phyloP scores from a whole-genome alignment of 768 basidiomycete species.

The Macrocybe gigantea region DNA sequence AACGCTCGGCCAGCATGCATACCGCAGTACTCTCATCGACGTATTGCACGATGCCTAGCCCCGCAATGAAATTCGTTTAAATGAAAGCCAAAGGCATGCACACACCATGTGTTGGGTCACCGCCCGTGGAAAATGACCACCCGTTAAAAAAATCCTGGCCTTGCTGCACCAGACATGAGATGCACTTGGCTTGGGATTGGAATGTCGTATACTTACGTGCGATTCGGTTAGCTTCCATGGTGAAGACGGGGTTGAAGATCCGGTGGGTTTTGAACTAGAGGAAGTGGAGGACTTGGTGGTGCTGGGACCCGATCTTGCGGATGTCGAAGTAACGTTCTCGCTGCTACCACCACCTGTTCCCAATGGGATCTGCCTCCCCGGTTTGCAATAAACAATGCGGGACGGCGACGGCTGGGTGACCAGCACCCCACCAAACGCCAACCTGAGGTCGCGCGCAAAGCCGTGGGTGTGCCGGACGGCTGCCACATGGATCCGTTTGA shows the following conservation, averaged over 20 bases:
- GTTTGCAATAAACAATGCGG: slow-evolving; percentile 40
- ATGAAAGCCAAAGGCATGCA: background rate
- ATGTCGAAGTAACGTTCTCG: slow-evolving; percentile 13
- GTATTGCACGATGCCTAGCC: slow-evolving; percentile 49
- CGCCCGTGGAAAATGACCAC: slow-evolving; percentile 64
- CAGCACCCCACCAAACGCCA: slow-evolving; percentile 54
- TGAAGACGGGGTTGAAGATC: slow-evolving; percentile 28
- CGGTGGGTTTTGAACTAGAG: slow-evolving; percentile 10
- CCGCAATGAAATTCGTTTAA: background rate
- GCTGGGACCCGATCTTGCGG: slow-evolving; percentile 11
- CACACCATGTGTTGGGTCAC: slow-evolving; percentile 75
- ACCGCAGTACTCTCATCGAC: slow-evolving; percentile 58
- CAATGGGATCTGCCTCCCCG: slow-evolving; percentile 21
- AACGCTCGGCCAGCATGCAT: slow-evolving; percentile 14
- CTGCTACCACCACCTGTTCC: slow-evolving; percentile 12
- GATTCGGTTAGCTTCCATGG: slow-evolving; percentile 55
- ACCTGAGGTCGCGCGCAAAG: slow-evolving; percentile 64
- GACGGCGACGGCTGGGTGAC: slow-evolving; percentile 26
- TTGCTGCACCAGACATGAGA: slow-evolving; percentile 25
- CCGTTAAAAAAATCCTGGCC: slow-evolving; percentile 78
- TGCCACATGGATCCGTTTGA: slow-evolving; percentile 44
- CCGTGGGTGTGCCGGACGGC: slow-evolving; percentile 54
- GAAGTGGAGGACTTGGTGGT: slow-evolving; percentile 9
- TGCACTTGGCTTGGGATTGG: too few species aligned
- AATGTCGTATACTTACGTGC: slow-evolving; percentile 37